Evolutionary conservation across 2,329 filamentous ascomycete genomes (phyloP).

Genomic region (Pseudogymnoascus sp.): DNA sequence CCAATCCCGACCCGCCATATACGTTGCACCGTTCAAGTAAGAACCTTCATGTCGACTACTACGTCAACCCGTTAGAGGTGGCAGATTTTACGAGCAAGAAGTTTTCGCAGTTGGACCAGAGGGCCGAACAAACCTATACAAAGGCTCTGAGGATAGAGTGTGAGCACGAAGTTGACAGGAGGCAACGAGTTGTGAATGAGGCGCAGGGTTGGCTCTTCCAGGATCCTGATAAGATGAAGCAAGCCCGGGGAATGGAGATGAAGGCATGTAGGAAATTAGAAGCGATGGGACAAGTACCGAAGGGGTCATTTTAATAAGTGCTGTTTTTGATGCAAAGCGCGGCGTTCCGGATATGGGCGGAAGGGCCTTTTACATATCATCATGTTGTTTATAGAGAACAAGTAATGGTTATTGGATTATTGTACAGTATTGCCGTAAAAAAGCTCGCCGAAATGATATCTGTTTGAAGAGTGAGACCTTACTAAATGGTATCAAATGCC

Average conservation of each 20-base stretch:
- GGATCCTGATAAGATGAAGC: slow-evolving; percentile 50
- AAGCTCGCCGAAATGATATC: not conserved
- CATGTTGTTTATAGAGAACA: slow-evolving; percentile 6
- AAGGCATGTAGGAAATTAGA: slow-evolving; percentile 49
- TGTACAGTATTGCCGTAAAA: not conserved
- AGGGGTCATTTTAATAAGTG: slow-evolving; percentile 14
- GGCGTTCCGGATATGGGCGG: slow-evolving; percentile 9
- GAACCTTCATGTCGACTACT: slow-evolving; percentile 72
- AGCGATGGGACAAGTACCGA: slow-evolving; percentile 32
- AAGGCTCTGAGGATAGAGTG: slow-evolving; percentile 61
- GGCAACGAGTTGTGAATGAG: slow-evolving; percentile 49
- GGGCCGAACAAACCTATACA: slow-evolving; percentile 67
- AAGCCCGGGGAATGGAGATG: slow-evolving; percentile 45
- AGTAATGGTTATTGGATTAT: not conserved
- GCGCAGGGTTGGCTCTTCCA: slow-evolving; percentile 63
- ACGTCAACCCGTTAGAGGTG: slow-evolving; percentile 70
- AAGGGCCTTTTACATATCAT: slow-evolving; percentile 2
- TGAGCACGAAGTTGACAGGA: slow-evolving; percentile 57
- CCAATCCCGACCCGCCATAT: slow-evolving; percentile 59
- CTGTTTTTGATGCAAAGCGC: slow-evolving; percentile 7
- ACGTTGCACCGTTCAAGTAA: slow-evolving; percentile 66
- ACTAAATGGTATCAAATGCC: not conserved
- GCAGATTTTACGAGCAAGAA: slow-evolving; percentile 60
- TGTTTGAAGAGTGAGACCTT: not conserved
- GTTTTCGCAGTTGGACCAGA: slow-evolving; percentile 65